phyloP scores from a whole-genome alignment of 1,284 basidiomycete genomes.

The Paramarasmius palmivorus region DNA sequence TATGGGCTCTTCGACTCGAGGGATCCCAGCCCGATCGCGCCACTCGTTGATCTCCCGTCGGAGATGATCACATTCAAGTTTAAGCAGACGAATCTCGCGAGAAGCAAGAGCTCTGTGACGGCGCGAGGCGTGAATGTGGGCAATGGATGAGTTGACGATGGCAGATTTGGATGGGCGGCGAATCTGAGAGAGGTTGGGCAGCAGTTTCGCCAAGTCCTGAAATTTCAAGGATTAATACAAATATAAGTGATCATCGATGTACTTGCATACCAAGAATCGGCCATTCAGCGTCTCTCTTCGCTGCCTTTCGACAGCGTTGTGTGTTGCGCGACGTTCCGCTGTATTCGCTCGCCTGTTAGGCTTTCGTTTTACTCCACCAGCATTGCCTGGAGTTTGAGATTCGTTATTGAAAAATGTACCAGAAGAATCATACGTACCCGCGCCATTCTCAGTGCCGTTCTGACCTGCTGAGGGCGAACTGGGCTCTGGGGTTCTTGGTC shows the following conservation, averaged over 20 bases:
- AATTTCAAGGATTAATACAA: conserved; percentile 4
- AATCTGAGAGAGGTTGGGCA: conserved; percentile 89
- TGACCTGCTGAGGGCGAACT: too few species aligned
- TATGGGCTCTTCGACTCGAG: conserved; percentile 67
- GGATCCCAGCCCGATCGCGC: conserved; percentile 73
- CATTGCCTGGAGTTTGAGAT: background rate
- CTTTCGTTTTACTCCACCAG: conserved; percentile 61
- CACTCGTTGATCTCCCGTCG: conserved; percentile 87
- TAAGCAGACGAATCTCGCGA: conserved; percentile 73
- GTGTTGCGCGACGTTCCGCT: conserved; percentile 89
- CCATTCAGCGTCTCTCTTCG: conserved; percentile 89
- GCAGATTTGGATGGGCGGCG: conserved; percentile 93
- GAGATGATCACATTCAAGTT: conserved; percentile 78
- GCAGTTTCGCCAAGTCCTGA: conserved; percentile 83
- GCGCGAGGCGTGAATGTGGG: conserved; percentile 80
- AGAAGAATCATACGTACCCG: too few species aligned
- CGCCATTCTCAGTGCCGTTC: too few species aligned
- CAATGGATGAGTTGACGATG: conserved; percentile 91
- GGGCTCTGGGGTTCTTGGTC: too few species aligned
- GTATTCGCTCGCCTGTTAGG: conserved; percentile 85
- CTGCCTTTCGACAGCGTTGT: conserved; percentile 93
- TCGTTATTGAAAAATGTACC: too few species aligned
- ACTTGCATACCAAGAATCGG: conserved; percentile 73
- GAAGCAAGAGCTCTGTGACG: conserved; percentile 78
- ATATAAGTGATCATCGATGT: too few species aligned